A percentile compares a stretch with the other conserved stretches of the same genome.
Conservation (phyloP, 768 basidiomycete species). For the Strobilomyces dryophilus region DNA sequence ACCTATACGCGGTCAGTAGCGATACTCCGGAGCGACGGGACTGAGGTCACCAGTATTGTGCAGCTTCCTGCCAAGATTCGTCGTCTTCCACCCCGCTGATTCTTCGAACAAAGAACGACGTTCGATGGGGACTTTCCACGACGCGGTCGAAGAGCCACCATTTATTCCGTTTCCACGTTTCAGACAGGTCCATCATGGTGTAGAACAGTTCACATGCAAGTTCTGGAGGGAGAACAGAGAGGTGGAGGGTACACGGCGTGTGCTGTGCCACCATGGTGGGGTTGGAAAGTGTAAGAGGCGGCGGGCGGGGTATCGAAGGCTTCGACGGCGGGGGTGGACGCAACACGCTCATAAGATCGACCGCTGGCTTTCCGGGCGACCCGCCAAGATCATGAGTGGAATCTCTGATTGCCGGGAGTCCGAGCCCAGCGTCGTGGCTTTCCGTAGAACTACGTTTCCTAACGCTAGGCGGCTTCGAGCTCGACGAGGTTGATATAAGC, state of each 20-base stretch:
- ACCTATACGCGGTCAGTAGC: constrained; percentile 39
- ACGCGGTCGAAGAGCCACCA: constrained; percentile 84
- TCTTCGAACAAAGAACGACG: constrained; percentile 67
- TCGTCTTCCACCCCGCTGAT: constrained; percentile 41
- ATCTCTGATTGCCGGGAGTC: constrained; percentile 15
- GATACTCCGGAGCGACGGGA: not conserved
- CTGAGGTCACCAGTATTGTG: constrained; percentile 61
- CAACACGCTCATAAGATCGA: constrained; percentile 55
- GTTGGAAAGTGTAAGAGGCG: constrained; percentile 61
- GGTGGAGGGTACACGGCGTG: constrained; percentile 73
- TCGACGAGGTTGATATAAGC: constrained; percentile 34
- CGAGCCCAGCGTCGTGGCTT: not conserved
- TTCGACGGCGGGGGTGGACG: constrained; percentile 43
- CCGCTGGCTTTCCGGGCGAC: constrained; percentile 29
- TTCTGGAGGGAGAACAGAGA: constrained; percentile 64
- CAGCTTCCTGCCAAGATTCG: constrained; percentile 64
- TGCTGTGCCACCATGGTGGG: constrained; percentile 63
- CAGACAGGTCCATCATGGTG: constrained; percentile 59
- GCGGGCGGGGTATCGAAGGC: constrained; percentile 33
- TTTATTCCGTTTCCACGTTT: constrained; percentile 64
- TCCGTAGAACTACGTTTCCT: constrained; percentile 16
- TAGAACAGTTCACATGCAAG: constrained; percentile 76
- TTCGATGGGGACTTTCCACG: constrained; percentile 82
- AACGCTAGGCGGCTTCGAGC: constrained; percentile 17
- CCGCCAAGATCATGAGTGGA: constrained; percentile 7